Conservation (phyloP, 2,329 filamentous ascomycete genomes). For the Epichloe festucae region DNA sequence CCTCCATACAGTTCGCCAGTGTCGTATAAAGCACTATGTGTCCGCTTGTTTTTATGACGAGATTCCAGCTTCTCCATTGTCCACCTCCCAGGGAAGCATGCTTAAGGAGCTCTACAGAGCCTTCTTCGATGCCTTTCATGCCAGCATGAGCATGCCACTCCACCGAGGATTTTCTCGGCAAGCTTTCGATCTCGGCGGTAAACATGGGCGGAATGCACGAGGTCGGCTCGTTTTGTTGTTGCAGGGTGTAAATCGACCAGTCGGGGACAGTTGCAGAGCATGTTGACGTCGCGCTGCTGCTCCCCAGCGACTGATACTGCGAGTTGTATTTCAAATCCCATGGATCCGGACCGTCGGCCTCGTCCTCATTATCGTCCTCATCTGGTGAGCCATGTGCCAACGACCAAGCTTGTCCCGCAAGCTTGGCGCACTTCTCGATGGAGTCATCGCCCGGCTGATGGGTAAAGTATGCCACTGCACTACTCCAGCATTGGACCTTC, state of each 20-base stretch:
- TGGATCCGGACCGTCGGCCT: conserved; percentile 43
- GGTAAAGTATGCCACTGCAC: conserved; percentile 62
- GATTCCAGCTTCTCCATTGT: conserved; percentile 19
- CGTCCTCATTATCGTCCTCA: conserved; percentile 31
- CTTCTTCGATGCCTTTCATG: conserved; percentile 23
- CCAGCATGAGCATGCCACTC: conserved; percentile 74
- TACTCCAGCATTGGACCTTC: conserved; percentile 61
- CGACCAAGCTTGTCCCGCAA: conserved; percentile 37
- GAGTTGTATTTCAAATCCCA: conserved; percentile 54
- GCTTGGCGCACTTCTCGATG: conserved; percentile 22
- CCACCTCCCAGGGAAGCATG: conserved; percentile 5
- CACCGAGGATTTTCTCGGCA: conserved; percentile 61
- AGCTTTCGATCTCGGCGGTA: conserved; percentile 58
- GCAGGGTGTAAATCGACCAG: conserved; percentile 30
- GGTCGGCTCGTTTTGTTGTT: conserved; percentile 22
- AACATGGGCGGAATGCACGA: conserved; percentile 51
- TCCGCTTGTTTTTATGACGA: conserved; percentile 11
- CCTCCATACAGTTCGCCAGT: conserved; percentile 9
- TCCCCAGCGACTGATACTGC: conserved; percentile 30
- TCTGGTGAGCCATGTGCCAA: conserved; percentile 24
- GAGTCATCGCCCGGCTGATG: conserved; percentile 15
- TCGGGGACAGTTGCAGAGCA: conserved; percentile 30
- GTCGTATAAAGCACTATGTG: conserved; percentile 19
- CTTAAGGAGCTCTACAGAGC: conserved; percentile 14
- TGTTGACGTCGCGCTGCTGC: conserved; percentile 12